Percentiles rank a stretch among this genome's conserved stretches.
Evolutionary conservation across 75 land plant genomes (phyloP).

Genomic region (Selaginella moellendorffii): DNA sequence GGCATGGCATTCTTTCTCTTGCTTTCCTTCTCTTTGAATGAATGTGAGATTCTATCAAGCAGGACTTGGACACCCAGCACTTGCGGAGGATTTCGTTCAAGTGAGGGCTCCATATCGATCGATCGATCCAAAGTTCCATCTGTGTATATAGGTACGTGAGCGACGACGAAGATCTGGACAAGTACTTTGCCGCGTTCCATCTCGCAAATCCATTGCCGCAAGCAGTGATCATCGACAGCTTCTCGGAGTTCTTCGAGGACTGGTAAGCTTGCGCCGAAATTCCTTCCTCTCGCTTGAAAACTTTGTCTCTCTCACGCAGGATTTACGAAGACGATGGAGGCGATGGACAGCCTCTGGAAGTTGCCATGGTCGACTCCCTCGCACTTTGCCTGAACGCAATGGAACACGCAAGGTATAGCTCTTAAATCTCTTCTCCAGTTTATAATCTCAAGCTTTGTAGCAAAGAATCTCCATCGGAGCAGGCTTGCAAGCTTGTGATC

Average conservation of each 20-base stretch:
- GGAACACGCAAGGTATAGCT: constrained; percentile 48
- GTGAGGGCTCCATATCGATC: constrained; percentile 22
- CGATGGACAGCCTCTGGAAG: constrained; percentile 45
- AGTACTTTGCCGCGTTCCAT: constrained; percentile 89
- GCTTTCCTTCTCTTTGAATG: neutral
- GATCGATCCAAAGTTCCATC: neutral
- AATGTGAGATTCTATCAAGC: constrained; percentile 4
- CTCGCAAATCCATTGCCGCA: constrained; percentile 41
- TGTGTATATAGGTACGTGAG: constrained; percentile 46
- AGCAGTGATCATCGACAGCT: constrained; percentile 64
- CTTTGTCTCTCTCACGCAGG: constrained; percentile 21
- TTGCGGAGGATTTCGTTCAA: constrained; percentile 55
- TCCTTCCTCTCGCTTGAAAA: neutral
- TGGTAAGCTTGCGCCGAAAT: constrained; percentile 21
- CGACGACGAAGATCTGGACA: constrained; percentile 58
- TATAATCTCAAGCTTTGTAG: constrained; percentile 14
- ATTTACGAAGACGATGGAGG: constrained; percentile 44
- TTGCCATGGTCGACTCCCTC: constrained; percentile 54
- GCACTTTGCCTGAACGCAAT: constrained; percentile 64
- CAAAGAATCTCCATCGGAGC: constrained; percentile 12
- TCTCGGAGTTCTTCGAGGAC: constrained; percentile 60
- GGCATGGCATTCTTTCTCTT: constrained; percentile 16
- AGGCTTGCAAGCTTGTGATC: constrained; percentile 43
- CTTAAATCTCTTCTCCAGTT: neutral
- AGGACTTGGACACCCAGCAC: constrained; percentile 54